Conservation (phyloP, 1,139 yeast species). For the Sugiyamaella pinicola region DNA sequence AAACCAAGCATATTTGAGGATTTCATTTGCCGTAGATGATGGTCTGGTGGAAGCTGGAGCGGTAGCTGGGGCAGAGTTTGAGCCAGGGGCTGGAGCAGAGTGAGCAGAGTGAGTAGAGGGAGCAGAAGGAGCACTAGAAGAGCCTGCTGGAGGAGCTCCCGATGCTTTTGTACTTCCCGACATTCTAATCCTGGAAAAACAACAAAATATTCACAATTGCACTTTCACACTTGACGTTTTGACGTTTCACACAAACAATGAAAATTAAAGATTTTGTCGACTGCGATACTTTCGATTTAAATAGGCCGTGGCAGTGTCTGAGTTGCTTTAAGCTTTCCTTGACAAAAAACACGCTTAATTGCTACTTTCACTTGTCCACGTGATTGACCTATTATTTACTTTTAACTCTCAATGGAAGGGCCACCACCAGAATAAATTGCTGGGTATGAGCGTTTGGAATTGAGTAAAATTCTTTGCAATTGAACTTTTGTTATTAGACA, state of each 20-base stretch:
- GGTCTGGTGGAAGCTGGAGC: not conserved
- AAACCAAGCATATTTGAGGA: conserved; percentile 25
- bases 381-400: not conserved
- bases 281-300: not conserved
- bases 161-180: not conserved
- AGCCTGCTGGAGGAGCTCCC: not conserved
- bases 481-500: too few species aligned
- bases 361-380: not conserved
- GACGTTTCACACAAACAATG: not conserved
- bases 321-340: not conserved
- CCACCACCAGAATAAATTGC: not conserved
- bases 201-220: not conserved
- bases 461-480: too few species aligned
- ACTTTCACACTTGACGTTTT: not conserved
- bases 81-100: not conserved
- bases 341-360: not conserved
- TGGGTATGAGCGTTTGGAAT: too few species aligned
- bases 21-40: not conserved
- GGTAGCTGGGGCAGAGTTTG: not conserved
- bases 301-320: not conserved
- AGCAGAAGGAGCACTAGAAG: not conserved
- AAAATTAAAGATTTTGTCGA: not conserved
- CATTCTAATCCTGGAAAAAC: not conserved
- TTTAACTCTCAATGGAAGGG: not conserved
- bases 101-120: not conserved